Percentiles rank a stretch among this genome's conserved stretches.
Conservation (phyloP, 1,284 basidiomycete species). For the Cryptococcus sp. region DNA sequence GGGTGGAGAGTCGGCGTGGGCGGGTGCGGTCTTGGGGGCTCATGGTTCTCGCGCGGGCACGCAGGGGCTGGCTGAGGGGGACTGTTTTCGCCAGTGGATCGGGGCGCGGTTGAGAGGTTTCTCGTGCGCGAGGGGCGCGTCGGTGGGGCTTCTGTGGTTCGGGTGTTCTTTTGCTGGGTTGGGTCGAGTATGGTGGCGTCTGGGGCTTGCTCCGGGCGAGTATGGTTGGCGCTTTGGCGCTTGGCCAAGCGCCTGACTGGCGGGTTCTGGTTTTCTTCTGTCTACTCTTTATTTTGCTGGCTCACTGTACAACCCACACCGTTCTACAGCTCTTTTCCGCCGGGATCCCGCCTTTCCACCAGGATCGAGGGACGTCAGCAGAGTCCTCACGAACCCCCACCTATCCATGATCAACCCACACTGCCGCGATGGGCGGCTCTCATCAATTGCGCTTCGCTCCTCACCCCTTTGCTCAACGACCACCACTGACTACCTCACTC, state of each 20-base stretch:
- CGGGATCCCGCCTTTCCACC: slow-evolving; percentile 2
- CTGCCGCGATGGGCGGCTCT: not conserved
- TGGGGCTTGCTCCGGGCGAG: not conserved
- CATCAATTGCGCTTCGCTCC: not conserved
- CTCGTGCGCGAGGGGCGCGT: not conserved
- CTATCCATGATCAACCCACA: not conserved
- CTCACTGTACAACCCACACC: not conserved
- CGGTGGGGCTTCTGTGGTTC: not conserved
- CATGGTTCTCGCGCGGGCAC: not conserved
- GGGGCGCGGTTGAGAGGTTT: not conserved
- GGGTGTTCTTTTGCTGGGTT: not conserved
- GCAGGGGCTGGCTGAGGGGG: not conserved
- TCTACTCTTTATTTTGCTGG: not conserved
- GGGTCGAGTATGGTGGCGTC: not conserved
- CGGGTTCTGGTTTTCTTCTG: not conserved
- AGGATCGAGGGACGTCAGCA: slow-evolving; percentile 6
- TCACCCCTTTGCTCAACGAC: not conserved
- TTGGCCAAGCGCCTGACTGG: not conserved
- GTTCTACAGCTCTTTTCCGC: not conserved
- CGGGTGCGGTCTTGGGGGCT: not conserved
- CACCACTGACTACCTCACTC: not conserved
- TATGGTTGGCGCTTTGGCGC: not conserved
- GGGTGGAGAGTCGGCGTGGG: slow-evolving; percentile 1
- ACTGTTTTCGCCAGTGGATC: not conserved
- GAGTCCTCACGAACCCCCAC: not conserved